A percentile compares a stretch with the other conserved stretches of the same genome.
Conservation (phyloP, 805 yeast species). For the Spathaspora boniae region DNA sequence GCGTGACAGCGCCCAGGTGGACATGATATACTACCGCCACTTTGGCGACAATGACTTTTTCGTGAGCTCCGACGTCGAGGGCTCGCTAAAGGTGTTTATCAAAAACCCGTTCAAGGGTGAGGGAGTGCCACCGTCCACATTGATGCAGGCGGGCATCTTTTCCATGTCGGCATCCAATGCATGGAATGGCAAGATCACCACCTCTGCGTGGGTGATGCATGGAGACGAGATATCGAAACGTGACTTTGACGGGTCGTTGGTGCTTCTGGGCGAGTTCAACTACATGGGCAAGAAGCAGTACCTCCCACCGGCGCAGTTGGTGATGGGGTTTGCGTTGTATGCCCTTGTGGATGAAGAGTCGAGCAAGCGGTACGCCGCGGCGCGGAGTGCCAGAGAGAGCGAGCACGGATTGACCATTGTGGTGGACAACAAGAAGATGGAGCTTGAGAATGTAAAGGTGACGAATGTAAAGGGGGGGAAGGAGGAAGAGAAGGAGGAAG, state of each 20-base stretch:
- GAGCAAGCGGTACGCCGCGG: constrained; percentile 26
- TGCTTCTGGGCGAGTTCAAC: constrained; percentile 61
- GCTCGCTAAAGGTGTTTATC: constrained; percentile 71
- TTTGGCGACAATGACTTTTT: constrained; percentile 69
- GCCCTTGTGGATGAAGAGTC: constrained; percentile 67
- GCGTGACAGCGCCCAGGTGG: constrained; percentile 74
- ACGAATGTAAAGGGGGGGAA: constrained; percentile 3
- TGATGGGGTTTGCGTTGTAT: constrained; percentile 84
- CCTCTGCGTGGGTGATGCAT: constrained; percentile 83
- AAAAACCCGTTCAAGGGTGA: constrained; percentile 74
- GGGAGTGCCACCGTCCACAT: constrained; percentile 77
- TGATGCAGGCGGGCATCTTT: constrained; percentile 85
- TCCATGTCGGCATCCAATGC: constrained; percentile 81
- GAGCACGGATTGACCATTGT: constrained; percentile 37
- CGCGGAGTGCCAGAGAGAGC: constrained; percentile 28
- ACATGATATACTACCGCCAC: constrained; percentile 74
- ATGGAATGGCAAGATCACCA: constrained; percentile 82
- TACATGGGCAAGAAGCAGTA: constrained; percentile 52
- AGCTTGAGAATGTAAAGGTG: constrained; percentile 18
- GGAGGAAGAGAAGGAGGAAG: constrained; percentile 1
- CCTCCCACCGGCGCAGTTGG: constrained; percentile 78
- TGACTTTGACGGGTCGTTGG: constrained; percentile 55
- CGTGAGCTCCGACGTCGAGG: constrained; percentile 72
- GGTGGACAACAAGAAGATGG: constrained; percentile 33
- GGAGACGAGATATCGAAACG: constrained; percentile 68